Percentiles rank a stretch among this genome's conserved stretches.
phyloP scores from a whole-genome alignment of 176 grass and related monocot genomes.

The Luzula sylvatica region DNA sequence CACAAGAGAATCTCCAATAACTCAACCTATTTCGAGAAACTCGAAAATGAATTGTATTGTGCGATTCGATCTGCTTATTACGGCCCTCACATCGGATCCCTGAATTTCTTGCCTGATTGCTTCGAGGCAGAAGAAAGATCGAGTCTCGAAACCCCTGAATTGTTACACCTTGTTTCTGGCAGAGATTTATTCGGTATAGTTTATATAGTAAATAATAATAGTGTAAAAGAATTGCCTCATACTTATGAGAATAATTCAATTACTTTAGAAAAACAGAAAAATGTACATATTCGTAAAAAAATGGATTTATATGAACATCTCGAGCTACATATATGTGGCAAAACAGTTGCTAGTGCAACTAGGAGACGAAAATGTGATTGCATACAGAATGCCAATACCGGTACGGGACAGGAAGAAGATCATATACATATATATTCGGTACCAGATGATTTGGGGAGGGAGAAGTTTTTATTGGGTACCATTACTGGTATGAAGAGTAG shows the following conservation, averaged over 20 bases:
- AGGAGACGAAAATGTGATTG: slow-evolving; percentile 60
- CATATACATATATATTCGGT: slow-evolving; percentile 88
- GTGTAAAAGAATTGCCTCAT: slow-evolving; percentile 30
- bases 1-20: slow-evolving; percentile 55
- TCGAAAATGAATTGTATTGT: slow-evolving; percentile 79
- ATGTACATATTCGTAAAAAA: not conserved
- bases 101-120: slow-evolving; percentile 79
- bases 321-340: slow-evolving; percentile 64
- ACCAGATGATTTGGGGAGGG: slow-evolving; percentile 28
- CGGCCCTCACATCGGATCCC: slow-evolving; percentile 52
- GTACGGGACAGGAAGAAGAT: slow-evolving; percentile 26
- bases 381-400: slow-evolving; percentile 21
- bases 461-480: slow-evolving; percentile 41
- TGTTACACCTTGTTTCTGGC: slow-evolving; percentile 91
- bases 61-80: slow-evolving; percentile 80
- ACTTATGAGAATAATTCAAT: slow-evolving; percentile 37
- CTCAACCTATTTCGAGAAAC: slow-evolving; percentile 62
- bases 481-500: slow-evolving; percentile 63
- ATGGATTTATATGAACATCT: slow-evolving; percentile 61
- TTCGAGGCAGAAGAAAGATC: slow-evolving; percentile 97
- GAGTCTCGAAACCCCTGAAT: slow-evolving; percentile 56
- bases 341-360: slow-evolving; percentile 57
- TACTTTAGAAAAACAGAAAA: slow-evolving; percentile 3
- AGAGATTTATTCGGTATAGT: slow-evolving; percentile 82
- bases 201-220: slow-evolving; percentile 31